A percentile compares a stretch with the other conserved stretches of the same genome.
Conservation (phyloP, 768 basidiomycete species). For the Russula brevipes region DNA sequence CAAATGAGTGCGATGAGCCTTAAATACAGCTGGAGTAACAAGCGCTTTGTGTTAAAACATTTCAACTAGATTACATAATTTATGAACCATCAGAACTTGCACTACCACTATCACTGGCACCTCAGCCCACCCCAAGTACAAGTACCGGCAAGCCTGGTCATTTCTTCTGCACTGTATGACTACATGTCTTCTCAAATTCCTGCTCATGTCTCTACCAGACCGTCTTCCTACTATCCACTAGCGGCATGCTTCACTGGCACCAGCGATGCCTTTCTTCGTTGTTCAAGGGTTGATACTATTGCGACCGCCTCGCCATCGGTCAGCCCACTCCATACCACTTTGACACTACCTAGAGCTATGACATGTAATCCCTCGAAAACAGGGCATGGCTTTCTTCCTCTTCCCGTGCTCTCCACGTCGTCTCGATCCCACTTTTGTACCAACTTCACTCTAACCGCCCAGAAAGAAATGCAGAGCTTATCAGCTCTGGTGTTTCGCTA, state of each 20-base stretch:
- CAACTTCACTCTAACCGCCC: neutral
- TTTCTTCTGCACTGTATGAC: neutral
- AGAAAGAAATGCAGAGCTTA: neutral
- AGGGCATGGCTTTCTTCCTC: conserved; percentile 11
- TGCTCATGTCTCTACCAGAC: neutral
- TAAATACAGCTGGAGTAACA: too few relatives aligned
- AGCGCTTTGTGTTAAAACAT: neutral
- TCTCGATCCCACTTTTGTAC: conserved; percentile 1
- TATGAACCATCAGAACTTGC: too few relatives aligned
- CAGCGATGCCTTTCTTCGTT: neutral
- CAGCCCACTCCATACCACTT: neutral
- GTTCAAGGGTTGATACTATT: neutral
- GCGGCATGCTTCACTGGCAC: neutral
- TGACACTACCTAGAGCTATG: neutral
- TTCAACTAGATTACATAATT: neutral
- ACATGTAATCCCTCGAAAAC: neutral
- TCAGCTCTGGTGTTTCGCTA: neutral
- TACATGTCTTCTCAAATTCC: conserved; percentile 1
- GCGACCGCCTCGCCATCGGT: neutral
- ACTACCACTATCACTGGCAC: neutral
- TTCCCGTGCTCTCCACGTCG: conserved; percentile 12
- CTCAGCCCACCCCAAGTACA: neutral
- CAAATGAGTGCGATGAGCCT: too few relatives aligned
- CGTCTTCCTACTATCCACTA: neutral
- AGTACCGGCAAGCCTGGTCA: neutral